Base-by-base conservation (phyloP, 2,329 filamentous ascomycete genomes). In the Plectosphaerella sp. region DNA sequence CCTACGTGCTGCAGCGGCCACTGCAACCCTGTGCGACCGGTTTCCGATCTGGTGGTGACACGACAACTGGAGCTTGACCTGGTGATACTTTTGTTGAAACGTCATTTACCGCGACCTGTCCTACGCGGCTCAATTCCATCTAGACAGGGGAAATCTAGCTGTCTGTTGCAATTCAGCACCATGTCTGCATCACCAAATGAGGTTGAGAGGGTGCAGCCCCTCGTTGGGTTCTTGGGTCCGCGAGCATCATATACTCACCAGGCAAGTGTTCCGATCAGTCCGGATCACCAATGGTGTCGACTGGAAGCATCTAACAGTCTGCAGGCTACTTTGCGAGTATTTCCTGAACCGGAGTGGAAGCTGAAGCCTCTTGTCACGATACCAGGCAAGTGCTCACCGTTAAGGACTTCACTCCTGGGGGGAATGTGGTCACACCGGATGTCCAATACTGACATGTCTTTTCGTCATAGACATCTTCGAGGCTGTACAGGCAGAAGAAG, bases 401-500 rank as follows among this genome's bases (percentile, higher is more conserved):
- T 22, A 5, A 22, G 20, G 15, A n/a, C 22, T 24, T 16, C 24
- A 36, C 16, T 51, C 5, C 2, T n/a, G n/a, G n/a, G 20, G 14
- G 39, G 22, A 36, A n/a, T n/a, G n/a, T n/a, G 28, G 9, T 12
- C n/a, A 25, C 33, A 14, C 35, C 25, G 15, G n/a, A 48, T 53
- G 48, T 53, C 51, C 22, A 20, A 37, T 33, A 33, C 28, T 33
- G 28, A 33, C 28, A 3, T 33, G 28, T 33, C 24, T 22, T 47
- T 12, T 4, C n/a, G 15, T 16, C 18, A 16, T 58, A 87, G 90
- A 94, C 64, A 84, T 96, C 61, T 96, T 97, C 68, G 77, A 85
- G 48, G 79, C 84, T 15, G 88, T 96, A 6, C 90, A 95, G 63
- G 75, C 77, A 37, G 79, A 82, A 53, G 66, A 73, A 45, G 83